Conservation (phyloP, 2,329 filamentous ascomycete genomes). For the Aureobasidium sp. region DNA sequence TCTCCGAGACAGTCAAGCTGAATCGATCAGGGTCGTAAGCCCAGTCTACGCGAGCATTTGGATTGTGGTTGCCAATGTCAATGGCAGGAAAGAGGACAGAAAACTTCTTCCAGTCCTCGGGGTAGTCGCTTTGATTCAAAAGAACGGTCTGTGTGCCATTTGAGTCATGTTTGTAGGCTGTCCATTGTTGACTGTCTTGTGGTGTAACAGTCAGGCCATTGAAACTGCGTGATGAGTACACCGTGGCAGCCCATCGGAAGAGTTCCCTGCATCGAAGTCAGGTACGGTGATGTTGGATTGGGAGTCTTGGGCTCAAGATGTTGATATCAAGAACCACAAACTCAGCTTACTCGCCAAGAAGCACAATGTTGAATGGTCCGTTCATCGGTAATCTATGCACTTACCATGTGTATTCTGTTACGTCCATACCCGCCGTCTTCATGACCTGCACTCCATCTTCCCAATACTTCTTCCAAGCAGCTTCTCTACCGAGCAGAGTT, state of each 20-base stretch:
- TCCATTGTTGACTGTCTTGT: constrained; percentile 31
- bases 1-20: constrained; percentile 32
- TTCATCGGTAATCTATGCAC: constrained; percentile 17
- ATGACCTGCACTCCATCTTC: constrained; percentile 28
- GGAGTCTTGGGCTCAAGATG: not conserved
- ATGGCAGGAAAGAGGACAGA: constrained; percentile 44
- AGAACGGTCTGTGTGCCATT: constrained; percentile 28
- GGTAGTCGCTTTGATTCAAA: constrained; percentile 27
- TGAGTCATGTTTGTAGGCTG: constrained; percentile 27
- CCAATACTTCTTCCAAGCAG: constrained; percentile 33
- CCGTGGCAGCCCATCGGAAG: constrained; percentile 46
- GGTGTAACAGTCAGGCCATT: constrained; percentile 34
- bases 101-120: constrained; percentile 31
- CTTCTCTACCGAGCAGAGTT: constrained; percentile 26
- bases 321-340: not conserved
- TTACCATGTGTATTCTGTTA: constrained; percentile 37
- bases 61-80: constrained; percentile 44
- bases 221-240: constrained; percentile 47
- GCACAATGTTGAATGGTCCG: not conserved
- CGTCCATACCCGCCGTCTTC: constrained; percentile 24
- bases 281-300: not conserved
- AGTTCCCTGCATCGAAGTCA: constrained; percentile 32
- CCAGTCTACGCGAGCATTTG: constrained; percentile 43
- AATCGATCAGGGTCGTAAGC: constrained; percentile 35
- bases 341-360: not conserved